phyloP scores from a whole-genome alignment of 2,329 filamentous ascomycete species.

The Didymella sp. region DNA sequence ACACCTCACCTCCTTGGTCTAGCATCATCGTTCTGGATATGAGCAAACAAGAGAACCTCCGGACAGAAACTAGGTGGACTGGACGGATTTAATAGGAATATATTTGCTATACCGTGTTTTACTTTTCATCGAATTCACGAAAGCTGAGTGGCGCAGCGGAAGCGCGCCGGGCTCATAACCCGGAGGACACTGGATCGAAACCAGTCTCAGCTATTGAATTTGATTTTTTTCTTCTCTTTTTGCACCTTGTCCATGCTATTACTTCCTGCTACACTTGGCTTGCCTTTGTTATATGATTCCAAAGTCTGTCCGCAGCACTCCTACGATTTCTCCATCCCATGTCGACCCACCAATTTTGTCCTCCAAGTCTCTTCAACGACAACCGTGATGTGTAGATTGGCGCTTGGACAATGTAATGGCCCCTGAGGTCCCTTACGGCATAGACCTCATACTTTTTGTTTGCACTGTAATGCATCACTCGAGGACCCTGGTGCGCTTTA shows the following conservation, averaged over 20 bases:
- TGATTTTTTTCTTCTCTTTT: constrained; percentile 6
- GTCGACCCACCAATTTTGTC: not conserved
- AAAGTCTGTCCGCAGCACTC: not conserved
- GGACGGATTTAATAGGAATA: too few relatives aligned
- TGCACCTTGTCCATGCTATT: not conserved
- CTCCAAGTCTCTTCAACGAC: not conserved
- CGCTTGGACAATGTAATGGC: too few relatives aligned
- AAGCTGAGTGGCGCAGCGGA: constrained; percentile 41
- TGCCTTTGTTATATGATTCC: too few relatives aligned
- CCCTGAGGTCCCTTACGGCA: too few relatives aligned
- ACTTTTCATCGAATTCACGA: constrained; percentile 1
- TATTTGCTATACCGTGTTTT: too few relatives aligned
- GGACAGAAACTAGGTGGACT: too few relatives aligned
- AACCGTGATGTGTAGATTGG: not conserved
- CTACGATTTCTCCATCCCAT: not conserved
- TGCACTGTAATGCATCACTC: too few relatives aligned
- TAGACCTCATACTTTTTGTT: too few relatives aligned
- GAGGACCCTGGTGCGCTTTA: not conserved
- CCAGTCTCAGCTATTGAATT: constrained; percentile 25
- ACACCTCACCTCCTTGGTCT: not conserved
- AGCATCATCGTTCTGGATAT: not conserved
- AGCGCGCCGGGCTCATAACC: constrained; percentile 46
- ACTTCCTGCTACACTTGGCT: not conserved
- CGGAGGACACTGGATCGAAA: constrained; percentile 40
- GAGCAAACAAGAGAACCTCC: not conserved